Evolutionary conservation across 2,329 filamentous ascomycete species (phyloP).

Genomic region (Neofusicoccum parvum): DNA sequence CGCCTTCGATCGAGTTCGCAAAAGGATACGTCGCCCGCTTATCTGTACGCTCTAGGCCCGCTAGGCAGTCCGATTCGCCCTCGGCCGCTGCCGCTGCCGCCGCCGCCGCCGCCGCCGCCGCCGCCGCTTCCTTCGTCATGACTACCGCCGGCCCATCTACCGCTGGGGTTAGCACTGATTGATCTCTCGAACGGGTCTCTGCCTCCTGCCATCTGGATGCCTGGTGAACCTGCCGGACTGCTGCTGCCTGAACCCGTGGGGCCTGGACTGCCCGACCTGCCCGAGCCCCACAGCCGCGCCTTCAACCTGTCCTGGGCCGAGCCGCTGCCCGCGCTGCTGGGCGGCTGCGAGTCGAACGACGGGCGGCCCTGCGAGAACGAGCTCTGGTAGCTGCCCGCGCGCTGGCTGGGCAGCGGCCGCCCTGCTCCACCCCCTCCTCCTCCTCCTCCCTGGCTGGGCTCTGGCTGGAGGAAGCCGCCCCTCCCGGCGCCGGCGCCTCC

Average conservation of each 20-base stretch:
- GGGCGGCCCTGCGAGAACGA: slow-evolving; percentile 32
- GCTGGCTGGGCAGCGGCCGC: slow-evolving; percentile 70
- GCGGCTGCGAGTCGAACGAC: slow-evolving; percentile 41
- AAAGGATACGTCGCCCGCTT: background rate
- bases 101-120: background rate
- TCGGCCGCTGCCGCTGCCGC: background rate
- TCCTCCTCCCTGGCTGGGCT: slow-evolving; percentile 37
- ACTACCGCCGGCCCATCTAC: slow-evolving; percentile 16
- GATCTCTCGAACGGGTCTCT: slow-evolving; percentile 34
- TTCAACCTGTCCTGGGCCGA: slow-evolving; percentile 80
- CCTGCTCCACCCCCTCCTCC: background rate
- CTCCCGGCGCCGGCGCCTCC: slow-evolving; percentile 40
- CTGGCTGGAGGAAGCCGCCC: slow-evolving; percentile 29
- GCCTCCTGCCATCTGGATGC: slow-evolving; percentile 1
- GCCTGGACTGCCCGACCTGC: slow-evolving; percentile 57
- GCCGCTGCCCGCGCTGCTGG: slow-evolving; percentile 43
- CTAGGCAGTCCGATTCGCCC: slow-evolving; percentile 14
- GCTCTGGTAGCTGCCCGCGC: slow-evolving; percentile 74
- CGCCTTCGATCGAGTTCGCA: background rate
- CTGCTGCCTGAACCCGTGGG: slow-evolving; percentile 35
- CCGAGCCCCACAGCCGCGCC: slow-evolving; percentile 74
- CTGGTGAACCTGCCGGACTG: slow-evolving; percentile 20
- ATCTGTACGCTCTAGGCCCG: slow-evolving; percentile 20
- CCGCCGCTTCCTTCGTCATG: background rate
- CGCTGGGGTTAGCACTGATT: slow-evolving; percentile 13